Evolutionary conservation across 345 rosid genomes (phyloP), one percentile per base, ranked within the genome.

Genomic region (Gossypium herbaceum): DNA sequence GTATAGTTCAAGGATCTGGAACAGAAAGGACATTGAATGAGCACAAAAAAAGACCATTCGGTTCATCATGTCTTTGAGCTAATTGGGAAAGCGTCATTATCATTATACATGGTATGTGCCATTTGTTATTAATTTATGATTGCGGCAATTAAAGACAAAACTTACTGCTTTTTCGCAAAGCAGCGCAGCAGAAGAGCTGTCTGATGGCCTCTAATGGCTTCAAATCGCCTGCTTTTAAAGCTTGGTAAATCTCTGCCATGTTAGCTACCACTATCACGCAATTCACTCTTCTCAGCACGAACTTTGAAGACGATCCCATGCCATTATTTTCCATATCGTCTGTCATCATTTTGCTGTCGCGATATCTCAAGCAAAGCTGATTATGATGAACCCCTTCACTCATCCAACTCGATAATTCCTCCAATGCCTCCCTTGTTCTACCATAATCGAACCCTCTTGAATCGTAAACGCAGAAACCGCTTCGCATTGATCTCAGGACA

Each of bases 391-490:
- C 78, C 17, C 93, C 93, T 34, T 85, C 82, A 16, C 34, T 78
- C 85, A 85, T 84, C 88, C 85, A 87, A 48, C 81, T 59, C 2
- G 88, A 78, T 66, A 89, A 68, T 78, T 87, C 93, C 72, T 77
- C 88, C 16, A 83, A 66, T 2, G 81, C 85, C 71, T 87, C 86
- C 7, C 45, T 72, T 10, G 73, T 25, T 24, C 34, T 52, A 16
- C 62, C 76, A n/a, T 83, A 84, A 71, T 64, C 41, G 62, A 84
- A 83, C 41, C 93, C 89, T 44, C 90, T 83, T 10, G 89, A 87
- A 79, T 89, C 90, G 19, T 77, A 87, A 70, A 84, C 80, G 47
- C 90, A 89, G 71, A 87, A 85, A 68, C 89, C 93, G 34, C 74
- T 82, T 78, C 78, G 60, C 81, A 68, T 29, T 20, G 93, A 87